Evolutionary conservation across 108 stramenopile genomes (phyloP).

Genomic region (Cylindrotheca closterium): DNA sequence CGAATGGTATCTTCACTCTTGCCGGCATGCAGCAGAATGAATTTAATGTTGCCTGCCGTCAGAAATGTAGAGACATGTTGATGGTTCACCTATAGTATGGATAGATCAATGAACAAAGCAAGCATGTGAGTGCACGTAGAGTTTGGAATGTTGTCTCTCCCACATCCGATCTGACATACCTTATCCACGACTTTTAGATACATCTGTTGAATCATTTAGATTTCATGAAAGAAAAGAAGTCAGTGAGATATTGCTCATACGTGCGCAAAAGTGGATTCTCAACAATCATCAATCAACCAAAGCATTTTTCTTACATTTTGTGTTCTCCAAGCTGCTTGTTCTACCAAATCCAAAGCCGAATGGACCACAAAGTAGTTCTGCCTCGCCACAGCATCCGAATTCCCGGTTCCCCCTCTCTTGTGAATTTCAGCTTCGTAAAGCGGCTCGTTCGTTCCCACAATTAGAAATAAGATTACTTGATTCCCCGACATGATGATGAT

Average conservation of each 20-base stretch:
- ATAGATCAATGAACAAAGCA: background rate
- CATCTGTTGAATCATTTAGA: constrained; percentile 58
- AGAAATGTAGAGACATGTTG: constrained; percentile 90
- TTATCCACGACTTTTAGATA: constrained; percentile 91
- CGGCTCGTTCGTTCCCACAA: constrained; percentile 87
- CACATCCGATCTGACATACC: constrained; percentile 46
- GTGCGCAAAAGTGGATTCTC: constrained; percentile 1
- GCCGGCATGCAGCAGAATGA: constrained; percentile 90
- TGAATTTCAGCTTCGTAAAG: constrained; percentile 85
- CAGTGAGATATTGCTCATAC: background rate
- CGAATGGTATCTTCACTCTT: constrained; percentile 82
- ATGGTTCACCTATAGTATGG: constrained; percentile 75
- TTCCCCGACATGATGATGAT: constrained; percentile 15
- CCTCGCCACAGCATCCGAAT: constrained; percentile 73
- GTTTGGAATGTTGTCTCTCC: no score
- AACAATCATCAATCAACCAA: background rate
- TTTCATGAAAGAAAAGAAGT: constrained; percentile 6
- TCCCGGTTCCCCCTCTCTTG: constrained; percentile 39
- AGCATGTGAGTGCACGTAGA: no score
- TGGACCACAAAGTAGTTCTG: constrained; percentile 94
- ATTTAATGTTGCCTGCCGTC: constrained; percentile 90
- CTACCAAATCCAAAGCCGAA: constrained; percentile 92
- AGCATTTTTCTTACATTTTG: constrained; percentile 37
- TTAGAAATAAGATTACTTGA: constrained; percentile 60
- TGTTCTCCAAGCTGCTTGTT: constrained; percentile 82